A percentile compares a stretch with the other conserved stretches of the same genome.
These are phyloP conservation scores for Scutellaria minor DNA, from an alignment of 257 asterid species.

Conservation along the genomic window DNA sequence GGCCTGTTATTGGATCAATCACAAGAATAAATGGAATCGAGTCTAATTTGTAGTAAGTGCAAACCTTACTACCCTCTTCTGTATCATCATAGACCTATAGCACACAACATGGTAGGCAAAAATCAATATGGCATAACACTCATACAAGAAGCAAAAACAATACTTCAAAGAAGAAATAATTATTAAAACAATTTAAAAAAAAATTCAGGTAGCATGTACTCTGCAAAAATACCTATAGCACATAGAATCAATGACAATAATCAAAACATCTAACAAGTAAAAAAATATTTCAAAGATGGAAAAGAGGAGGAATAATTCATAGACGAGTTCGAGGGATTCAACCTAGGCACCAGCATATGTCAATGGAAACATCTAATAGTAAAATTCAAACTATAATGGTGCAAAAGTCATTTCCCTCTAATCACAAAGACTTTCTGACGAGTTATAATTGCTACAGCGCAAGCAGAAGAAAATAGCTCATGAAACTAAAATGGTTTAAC, in stretches of 20 bases:
- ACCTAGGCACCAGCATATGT: neutral
- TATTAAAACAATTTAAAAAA: neutral
- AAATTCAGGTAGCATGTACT: conserved; percentile 24
- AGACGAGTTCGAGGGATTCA: neutral
- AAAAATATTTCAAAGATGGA: neutral
- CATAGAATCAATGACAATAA: conserved; percentile 1
- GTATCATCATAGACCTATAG: conserved; percentile 75
- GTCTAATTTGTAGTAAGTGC: conserved; percentile 81
- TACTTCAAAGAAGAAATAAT: conserved; percentile 5
- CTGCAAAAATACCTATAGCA: neutral
- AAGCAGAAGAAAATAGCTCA: neutral
- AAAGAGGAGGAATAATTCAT: neutral
- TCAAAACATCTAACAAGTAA: neutral
- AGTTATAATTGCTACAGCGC: no score
- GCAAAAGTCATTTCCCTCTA: conserved; percentile 12
- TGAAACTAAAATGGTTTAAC: conserved; percentile 14
- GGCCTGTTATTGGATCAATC: conserved; percentile 92
- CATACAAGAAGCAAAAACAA: conserved; percentile 18
- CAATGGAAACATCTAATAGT: neutral
- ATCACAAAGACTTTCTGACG: no score
- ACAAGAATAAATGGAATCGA: conserved; percentile 72
- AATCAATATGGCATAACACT: conserved; percentile 30
- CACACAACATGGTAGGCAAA: conserved; percentile 32
- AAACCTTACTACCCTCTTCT: conserved; percentile 92
- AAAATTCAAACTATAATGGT: neutral